Evolutionary conservation across 2,329 filamentous ascomycete genomes (phyloP).

Genomic region (Xylaria sp.): DNA sequence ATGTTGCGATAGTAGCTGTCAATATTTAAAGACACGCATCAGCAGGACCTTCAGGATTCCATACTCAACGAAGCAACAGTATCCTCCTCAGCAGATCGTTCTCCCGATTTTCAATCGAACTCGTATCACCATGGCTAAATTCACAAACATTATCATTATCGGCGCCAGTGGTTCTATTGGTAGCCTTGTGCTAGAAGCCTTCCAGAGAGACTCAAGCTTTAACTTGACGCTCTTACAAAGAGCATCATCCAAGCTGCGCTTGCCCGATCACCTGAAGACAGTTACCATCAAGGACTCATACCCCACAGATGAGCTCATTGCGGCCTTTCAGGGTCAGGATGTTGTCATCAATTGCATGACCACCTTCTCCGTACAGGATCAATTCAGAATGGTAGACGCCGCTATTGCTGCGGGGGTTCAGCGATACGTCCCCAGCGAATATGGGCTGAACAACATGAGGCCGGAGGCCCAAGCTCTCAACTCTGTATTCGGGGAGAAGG

Average conservation of each 20-base stretch:
- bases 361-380: slow-evolving; percentile 49
- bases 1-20: background rate
- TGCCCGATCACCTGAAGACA: slow-evolving; percentile 36
- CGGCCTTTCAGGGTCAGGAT: slow-evolving; percentile 44
- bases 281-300: slow-evolving; percentile 46
- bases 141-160: slow-evolving; percentile 47
- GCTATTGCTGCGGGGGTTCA: slow-evolving; percentile 64
- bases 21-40: slow-evolving; percentile 12
- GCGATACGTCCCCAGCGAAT: slow-evolving; percentile 66
- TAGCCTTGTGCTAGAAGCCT: slow-evolving; percentile 43
- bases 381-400: slow-evolving; percentile 64
- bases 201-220: slow-evolving; percentile 44
- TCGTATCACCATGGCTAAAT: slow-evolving; percentile 32
- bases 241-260: slow-evolving; percentile 41
- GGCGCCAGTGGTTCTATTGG: slow-evolving; percentile 48
- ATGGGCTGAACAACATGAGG: slow-evolving; percentile 51
- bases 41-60: background rate
- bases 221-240: slow-evolving; percentile 46
- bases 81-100: background rate
- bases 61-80: background rate
- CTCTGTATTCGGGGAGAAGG: slow-evolving; percentile 44
- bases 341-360: slow-evolving; percentile 56
- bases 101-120: background rate
- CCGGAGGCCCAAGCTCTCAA: slow-evolving; percentile 43
- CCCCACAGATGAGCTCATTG: slow-evolving; percentile 39